phyloP scores from a whole-genome alignment of 208 protist species.

The Wallacemonas collosoma region DNA sequence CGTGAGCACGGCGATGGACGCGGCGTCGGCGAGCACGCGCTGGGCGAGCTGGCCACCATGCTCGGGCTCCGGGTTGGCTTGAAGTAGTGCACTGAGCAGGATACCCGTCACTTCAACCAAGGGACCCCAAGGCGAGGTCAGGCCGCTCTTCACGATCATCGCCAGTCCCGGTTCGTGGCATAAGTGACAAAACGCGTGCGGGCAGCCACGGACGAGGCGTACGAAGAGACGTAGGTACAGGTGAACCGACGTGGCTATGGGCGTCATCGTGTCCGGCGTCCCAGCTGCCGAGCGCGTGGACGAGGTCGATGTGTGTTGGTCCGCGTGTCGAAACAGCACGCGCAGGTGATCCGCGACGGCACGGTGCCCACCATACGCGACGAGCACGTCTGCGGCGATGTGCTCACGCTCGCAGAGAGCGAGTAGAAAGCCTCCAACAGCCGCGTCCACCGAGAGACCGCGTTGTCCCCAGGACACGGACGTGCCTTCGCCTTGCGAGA shows the following conservation, averaged over 20 bases:
- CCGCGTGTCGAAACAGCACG: not conserved
- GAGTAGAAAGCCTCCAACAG: not conserved
- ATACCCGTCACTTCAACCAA: not conserved
- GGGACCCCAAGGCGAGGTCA: not conserved
- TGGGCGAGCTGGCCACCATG: conserved; percentile 26
- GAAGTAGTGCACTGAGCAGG: not conserved
- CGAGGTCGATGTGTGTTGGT: not conserved
- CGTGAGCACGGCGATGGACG: conserved; percentile 27
- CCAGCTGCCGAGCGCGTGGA: too few relatives aligned
- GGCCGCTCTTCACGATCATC: not conserved
- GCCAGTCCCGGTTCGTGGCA: not conserved
- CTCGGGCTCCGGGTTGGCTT: conserved; percentile 10
- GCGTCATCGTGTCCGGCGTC: too few relatives aligned
- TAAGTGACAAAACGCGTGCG: conserved; percentile 1
- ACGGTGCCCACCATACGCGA: conserved; percentile 38
- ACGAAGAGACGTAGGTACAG: conserved; percentile 6
- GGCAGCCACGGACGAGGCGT: conserved; percentile 7
- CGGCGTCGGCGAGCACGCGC: conserved; percentile 36
- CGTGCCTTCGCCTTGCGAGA: not conserved
- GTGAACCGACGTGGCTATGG: not conserved
- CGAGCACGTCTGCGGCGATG: conserved; percentile 40
- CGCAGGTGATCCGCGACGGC: conserved; percentile 25
- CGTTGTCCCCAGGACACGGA: not conserved
- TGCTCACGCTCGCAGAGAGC: conserved; percentile 7
- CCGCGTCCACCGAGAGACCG: not conserved